A percentile compares a stretch with the other conserved stretches of the same genome.
Evolutionary conservation across 2,329 filamentous ascomycete genomes (phyloP).

Genomic region (Pseudocercospora fuligena): DNA sequence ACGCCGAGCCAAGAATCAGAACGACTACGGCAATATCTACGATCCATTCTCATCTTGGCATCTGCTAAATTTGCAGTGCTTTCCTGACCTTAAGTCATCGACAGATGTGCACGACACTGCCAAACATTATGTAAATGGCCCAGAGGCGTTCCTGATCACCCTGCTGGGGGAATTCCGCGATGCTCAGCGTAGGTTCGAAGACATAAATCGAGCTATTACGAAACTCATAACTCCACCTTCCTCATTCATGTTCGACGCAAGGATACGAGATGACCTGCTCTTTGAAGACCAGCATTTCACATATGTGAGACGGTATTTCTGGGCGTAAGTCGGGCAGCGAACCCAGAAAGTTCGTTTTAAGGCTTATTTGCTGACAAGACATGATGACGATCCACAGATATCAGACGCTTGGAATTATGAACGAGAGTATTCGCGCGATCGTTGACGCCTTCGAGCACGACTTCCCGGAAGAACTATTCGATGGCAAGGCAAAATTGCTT

Average conservation of each 20-base stretch:
- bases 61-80: slow-evolving; percentile 63
- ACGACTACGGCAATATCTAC: slow-evolving; percentile 58
- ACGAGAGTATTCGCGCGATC: slow-evolving; percentile 64
- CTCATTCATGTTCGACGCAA: slow-evolving; percentile 63
- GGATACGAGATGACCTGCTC: slow-evolving; percentile 61
- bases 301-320: slow-evolving; percentile 67
- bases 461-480: slow-evolving; percentile 64
- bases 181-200: slow-evolving; percentile 62
- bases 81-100: slow-evolving; percentile 63
- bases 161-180: slow-evolving; percentile 65
- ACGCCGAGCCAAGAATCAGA: slow-evolving; percentile 50
- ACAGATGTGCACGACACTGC: slow-evolving; percentile 61
- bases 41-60: slow-evolving; percentile 67
- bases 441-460: slow-evolving; percentile 61
- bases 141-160: slow-evolving; percentile 65
- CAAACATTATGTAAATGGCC: slow-evolving; percentile 64
- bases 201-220: slow-evolving; percentile 62
- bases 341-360: not conserved
- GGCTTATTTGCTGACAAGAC: not conserved
- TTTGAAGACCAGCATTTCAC: slow-evolving; percentile 67
- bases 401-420: slow-evolving; percentile 65
- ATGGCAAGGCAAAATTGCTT: slow-evolving; percentile 58
- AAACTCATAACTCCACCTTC: slow-evolving; percentile 64
- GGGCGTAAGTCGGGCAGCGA: slow-evolving; percentile 50
- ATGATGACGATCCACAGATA: slow-evolving; percentile 28